phyloP scores from a whole-genome alignment of 176 grass and related monocot genomes.

The Metroxylon sagu region DNA sequence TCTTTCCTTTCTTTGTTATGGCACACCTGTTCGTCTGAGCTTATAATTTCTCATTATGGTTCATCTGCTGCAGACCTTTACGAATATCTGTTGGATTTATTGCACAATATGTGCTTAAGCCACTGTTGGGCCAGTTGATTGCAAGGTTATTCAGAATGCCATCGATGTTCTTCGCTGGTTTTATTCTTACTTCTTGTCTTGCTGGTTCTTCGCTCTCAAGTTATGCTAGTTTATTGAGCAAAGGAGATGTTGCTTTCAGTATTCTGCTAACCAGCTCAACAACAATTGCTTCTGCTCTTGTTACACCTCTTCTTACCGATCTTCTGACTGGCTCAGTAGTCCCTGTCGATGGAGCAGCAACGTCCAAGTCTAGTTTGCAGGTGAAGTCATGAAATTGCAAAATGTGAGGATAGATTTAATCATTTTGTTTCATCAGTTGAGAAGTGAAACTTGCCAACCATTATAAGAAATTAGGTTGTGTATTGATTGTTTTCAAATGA shows the following conservation, averaged over 20 bases:
- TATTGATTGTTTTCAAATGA: too few relatives aligned
- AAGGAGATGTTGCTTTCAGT: constrained; percentile 88
- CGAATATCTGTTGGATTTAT: constrained; percentile 61
- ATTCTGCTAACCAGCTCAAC: constrained; percentile 87
- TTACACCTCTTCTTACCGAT: constrained; percentile 81
- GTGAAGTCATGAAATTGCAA: constrained; percentile 24
- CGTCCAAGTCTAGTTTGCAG: constrained; percentile 93
- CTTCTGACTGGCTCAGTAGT: constrained; percentile 78
- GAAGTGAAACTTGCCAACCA: too few relatives aligned
- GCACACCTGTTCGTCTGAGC: too few relatives aligned
- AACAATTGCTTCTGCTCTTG: constrained; percentile 70
- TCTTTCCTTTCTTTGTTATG: neutral
- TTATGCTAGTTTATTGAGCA: constrained; percentile 85
- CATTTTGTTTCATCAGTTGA: neutral
- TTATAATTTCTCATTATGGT: constrained; percentile 4
- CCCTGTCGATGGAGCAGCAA: constrained; percentile 74
- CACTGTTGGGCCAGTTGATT: constrained; percentile 57
- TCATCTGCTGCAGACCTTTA: constrained; percentile 48
- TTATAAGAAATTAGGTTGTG: too few relatives aligned
- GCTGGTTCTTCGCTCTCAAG: constrained; percentile 75
- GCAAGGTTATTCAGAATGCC: constrained; percentile 60
- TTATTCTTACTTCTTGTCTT: constrained; percentile 81
- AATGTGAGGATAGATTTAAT: neutral
- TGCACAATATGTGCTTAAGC: constrained; percentile 75
- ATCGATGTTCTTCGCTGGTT: constrained; percentile 62